Evolutionary conservation across 192 early-diverging fungal species (phyloP).

Genomic region (Gryganskiella cystojenkinii): DNA sequence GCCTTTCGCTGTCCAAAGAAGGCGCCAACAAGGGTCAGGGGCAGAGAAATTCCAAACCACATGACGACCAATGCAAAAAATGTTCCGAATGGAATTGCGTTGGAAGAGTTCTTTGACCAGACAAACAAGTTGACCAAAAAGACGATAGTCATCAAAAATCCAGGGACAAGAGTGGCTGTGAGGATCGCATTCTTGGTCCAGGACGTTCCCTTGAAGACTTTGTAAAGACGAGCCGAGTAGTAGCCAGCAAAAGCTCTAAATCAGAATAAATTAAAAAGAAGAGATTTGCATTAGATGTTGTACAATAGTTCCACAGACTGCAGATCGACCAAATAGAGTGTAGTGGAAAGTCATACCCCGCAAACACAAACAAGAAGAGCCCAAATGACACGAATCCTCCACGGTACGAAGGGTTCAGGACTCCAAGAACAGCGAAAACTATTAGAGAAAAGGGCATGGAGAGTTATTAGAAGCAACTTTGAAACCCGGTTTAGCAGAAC

Average conservation of each 20-base stretch:
- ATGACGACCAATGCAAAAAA: conserved; percentile 80
- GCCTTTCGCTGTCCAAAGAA: conserved; percentile 86
- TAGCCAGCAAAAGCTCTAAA: conserved; percentile 67
- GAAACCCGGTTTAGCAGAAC: not conserved
- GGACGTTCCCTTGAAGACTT: conserved; percentile 72
- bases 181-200: conserved; percentile 77
- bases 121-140: conserved; percentile 88
- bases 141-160: conserved; percentile 68
- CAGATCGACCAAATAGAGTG: too few relatives aligned
- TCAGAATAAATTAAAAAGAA: not conserved
- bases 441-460: not conserved
- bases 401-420: conserved; percentile 73
- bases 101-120: conserved; percentile 87
- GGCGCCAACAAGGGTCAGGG: conserved; percentile 84
- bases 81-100: conserved; percentile 91
- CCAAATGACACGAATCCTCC: conserved; percentile 69
- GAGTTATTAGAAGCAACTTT: not conserved
- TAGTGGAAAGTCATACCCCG: conserved; percentile 34
- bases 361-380: conserved; percentile 66
- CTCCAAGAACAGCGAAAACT: conserved; percentile 66
- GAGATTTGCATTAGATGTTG: not conserved
- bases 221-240: conserved; percentile 77
- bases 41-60: conserved; percentile 85
- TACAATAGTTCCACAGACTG: too few relatives aligned
- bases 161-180: conserved; percentile 69